Conservation (phyloP, 2,329 filamentous ascomycete genomes). For the Apiospora aurea region DNA sequence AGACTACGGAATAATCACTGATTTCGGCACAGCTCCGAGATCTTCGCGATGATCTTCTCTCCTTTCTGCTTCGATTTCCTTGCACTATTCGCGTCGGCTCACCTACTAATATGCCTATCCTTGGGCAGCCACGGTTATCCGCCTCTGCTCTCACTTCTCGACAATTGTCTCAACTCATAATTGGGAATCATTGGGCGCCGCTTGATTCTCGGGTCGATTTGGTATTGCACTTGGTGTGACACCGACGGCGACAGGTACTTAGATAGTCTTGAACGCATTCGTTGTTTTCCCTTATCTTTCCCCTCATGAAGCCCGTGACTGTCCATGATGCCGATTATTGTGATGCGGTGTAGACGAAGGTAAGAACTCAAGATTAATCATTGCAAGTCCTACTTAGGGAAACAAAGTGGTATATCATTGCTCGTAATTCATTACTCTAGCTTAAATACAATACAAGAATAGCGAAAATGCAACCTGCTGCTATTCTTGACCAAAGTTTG, state of each 20-base stretch:
- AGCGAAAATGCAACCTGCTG: conserved; percentile 9
- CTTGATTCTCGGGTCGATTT: conserved; percentile 25
- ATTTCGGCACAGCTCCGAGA: conserved; percentile 21
- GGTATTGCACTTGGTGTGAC: conserved; percentile 23
- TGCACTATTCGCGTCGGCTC: conserved; percentile 21
- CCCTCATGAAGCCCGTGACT: not conserved
- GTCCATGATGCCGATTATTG: not conserved
- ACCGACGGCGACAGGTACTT: conserved; percentile 20
- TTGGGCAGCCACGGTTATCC: conserved; percentile 15
- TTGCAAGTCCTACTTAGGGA: not conserved
- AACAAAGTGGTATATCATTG: conserved; percentile 21
- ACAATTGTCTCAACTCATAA: conserved; percentile 3
- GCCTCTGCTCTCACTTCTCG: conserved; percentile 22
- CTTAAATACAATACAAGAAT: conserved; percentile 4
- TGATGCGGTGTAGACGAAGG: not conserved
- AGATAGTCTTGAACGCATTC: conserved; percentile 18
- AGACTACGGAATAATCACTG: conserved; percentile 17
- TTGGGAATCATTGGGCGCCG: conserved; percentile 24
- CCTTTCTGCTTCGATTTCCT: conserved; percentile 23
- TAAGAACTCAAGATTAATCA: not conserved
- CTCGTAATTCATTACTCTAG: conserved; percentile 19
- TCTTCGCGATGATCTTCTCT: conserved; percentile 20
- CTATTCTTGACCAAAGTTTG: conserved; percentile 7
- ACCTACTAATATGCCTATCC: conserved; percentile 11
- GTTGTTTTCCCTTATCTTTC: not conserved